These are phyloP conservation scores for Cladosporium sp. DNA, from an alignment of 2,329 filamentous ascomycete genomes.

Conservation along the genomic window DNA sequence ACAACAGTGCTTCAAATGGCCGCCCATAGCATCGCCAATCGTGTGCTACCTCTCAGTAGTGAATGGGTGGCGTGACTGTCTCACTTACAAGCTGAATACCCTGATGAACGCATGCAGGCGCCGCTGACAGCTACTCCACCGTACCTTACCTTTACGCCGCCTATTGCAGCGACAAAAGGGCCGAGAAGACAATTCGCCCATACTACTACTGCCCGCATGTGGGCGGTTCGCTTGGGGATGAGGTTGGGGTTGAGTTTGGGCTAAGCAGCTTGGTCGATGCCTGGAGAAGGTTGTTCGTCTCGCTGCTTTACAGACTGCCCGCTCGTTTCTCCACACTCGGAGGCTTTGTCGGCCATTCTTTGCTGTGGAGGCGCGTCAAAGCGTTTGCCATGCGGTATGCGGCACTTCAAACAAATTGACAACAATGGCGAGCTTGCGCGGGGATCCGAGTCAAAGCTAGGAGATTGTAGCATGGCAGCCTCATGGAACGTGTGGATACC, in stretches of 20 bases:
- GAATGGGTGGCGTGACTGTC: conserved; percentile 4
- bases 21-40: not conserved
- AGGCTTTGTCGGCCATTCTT: not conserved
- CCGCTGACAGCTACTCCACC: not conserved
- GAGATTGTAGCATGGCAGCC: no score
- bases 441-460: no score
- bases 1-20: not conserved
- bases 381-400: not conserved
- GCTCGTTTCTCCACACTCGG: not conserved
- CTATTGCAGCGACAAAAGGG: conserved; percentile 9
- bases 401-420: no score
- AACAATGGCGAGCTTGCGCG: no score
- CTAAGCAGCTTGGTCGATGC: conserved; percentile 8
- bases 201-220: not conserved
- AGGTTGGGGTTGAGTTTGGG: conserved; percentile 9
- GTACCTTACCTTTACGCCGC: no score
- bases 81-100: not conserved
- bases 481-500: no score
- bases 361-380: not conserved
- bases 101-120: not conserved
- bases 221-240: not conserved
- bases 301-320: not conserved
- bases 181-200: not conserved
- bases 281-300: conserved; percentile 2
- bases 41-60: not conserved